These are phyloP conservation scores for Cyberlindnera misumaiensis DNA, from an alignment of 805 yeast genomes.

Conservation along the genomic window DNA sequence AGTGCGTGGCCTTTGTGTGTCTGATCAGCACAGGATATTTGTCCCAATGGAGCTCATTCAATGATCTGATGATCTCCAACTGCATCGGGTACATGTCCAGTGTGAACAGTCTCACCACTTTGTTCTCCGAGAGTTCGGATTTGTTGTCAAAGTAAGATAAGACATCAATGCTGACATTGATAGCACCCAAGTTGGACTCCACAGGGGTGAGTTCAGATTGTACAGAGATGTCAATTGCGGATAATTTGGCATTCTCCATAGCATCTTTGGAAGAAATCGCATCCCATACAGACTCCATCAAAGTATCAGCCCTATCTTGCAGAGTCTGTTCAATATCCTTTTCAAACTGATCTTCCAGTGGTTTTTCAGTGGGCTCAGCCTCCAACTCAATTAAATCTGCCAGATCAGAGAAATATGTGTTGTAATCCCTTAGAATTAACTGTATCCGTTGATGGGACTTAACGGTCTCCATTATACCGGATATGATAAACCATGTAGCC, in stretches of 20 bases:
- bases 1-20: constrained; percentile 63
- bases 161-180: constrained; percentile 23
- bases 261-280: constrained; percentile 40
- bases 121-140: constrained; percentile 13
- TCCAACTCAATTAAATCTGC: constrained; percentile 11
- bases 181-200: constrained; percentile 4
- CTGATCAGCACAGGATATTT: constrained; percentile 68
- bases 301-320: constrained; percentile 54
- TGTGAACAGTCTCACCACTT: constrained; percentile 19
- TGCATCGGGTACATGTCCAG: constrained; percentile 39
- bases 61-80: constrained; percentile 41
- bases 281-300: constrained; percentile 57
- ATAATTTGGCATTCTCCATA: constrained; percentile 14
- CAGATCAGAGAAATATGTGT: constrained; percentile 18
- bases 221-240: constrained; percentile 12
- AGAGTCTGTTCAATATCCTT: constrained; percentile 34
- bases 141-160: constrained; percentile 23
- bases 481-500: constrained; percentile 48
- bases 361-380: constrained; percentile 3
- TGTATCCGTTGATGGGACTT: constrained; percentile 34
- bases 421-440: constrained; percentile 22
- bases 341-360: constrained; percentile 10
- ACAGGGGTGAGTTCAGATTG: not conserved
- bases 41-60: constrained; percentile 59
- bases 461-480: constrained; percentile 34